Base-by-base conservation (phyloP, 495 filamentous ascomycete genomes). In the Haplographium delicatum region DNA sequence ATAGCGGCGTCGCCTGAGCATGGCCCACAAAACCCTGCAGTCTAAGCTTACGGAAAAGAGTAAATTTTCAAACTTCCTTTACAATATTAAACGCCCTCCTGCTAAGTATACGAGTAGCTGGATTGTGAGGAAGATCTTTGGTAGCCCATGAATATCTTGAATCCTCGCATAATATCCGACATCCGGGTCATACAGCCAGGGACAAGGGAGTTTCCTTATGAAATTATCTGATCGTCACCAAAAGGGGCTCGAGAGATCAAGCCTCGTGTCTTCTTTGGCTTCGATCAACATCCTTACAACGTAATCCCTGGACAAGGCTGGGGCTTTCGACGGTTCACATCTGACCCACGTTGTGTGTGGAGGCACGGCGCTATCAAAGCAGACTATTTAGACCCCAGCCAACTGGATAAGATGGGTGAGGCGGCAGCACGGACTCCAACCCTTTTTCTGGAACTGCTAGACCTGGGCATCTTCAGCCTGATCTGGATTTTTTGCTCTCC, bases 221-320 rank as follows among this genome's bases (percentile, higher is more conserved):
- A 47, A 47, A 38, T 44, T 30, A 48, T 54, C 51, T 43, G 44
- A 54, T 48, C 51, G 37, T 44, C 37, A 43, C 24, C 31, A 15
- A 37, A 44, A 41, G 49, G 40, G 49, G 40, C 37, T 47, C 37
- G 51, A 48, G 27, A 55, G 30, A 52, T 23, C 26, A 41, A 50
- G 35, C 41, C 27, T 47, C 51, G 51, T 53, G 51, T 28, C 44
- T 40, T 47, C 43, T 47, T 47, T 35, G 51, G 51, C 43, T 47
- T 41, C 37, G 18, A 42, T 50, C 45, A 19, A 38, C 24, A 28
- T 48, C 45, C 33, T n/a, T n/a, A n/a, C n/a, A n/a, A n/a, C n/a
- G 19, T 38, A 11, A 43, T 43, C 39, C 39, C 20, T 40, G 20
- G 27, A 47, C 40, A 47, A 41, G 50, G 50, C 50, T 53, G 50